These are phyloP conservation scores for Platanthera guangdongensis DNA, from an alignment of 106 monocot genomes.

Conservation along the genomic window DNA sequence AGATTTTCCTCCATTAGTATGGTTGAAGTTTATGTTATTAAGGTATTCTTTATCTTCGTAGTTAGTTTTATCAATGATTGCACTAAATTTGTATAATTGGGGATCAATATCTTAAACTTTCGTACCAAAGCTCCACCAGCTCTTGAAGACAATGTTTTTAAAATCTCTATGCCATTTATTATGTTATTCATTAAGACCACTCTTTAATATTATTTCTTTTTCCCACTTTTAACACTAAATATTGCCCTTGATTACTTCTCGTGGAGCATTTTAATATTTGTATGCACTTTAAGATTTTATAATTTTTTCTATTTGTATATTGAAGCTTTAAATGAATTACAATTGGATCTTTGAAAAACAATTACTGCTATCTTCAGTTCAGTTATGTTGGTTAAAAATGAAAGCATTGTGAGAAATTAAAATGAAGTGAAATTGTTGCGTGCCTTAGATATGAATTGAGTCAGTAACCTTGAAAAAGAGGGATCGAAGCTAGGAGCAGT, in stretches of 20 bases:
- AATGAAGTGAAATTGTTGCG: not conserved
- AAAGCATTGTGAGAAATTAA: not conserved
- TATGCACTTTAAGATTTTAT: not conserved
- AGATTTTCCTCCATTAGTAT: not conserved
- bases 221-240: not conserved
- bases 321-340: not conserved
- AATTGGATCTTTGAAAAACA: not conserved
- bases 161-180: not conserved
- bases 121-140: not conserved
- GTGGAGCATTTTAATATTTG: not conserved
- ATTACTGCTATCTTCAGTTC: not conserved
- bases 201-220: not conserved
- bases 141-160: not conserved
- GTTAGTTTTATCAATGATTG: not conserved
- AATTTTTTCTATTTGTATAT: not conserved
- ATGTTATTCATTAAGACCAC: not conserved
- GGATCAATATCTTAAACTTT: not conserved
- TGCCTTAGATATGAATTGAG: no score
- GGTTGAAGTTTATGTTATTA: conserved; percentile 1
- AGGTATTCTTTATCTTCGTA: not conserved
- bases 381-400: not conserved
- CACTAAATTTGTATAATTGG: not conserved
- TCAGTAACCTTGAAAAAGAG: no score
- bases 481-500: no score
- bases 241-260: not conserved